Evolutionary conservation across 768 basidiomycete species (phyloP), one percentile per base, ranked within the genome.

Genomic region (Leccinum boreale): DNA sequence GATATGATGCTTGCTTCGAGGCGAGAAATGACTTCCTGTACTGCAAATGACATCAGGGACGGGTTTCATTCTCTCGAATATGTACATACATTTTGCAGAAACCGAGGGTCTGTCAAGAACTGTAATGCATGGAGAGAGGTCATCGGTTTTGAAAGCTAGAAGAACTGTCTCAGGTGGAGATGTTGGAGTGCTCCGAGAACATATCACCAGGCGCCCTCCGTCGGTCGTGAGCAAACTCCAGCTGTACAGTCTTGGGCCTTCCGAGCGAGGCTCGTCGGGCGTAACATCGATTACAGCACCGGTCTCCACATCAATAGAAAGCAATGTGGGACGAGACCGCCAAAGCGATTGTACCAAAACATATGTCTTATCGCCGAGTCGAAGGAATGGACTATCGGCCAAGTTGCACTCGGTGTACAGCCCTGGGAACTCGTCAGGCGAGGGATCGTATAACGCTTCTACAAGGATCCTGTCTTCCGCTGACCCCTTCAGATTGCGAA

Each of bases 201-300:
- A 85, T 17, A 87, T 60, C n/a, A 85, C 62, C 12, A 73, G 74
- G 5, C 61, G 65, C 1, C 60, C 59, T 2, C 78, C 77, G 52
- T 86, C 79, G 0, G 81, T 81, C 12, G 76, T 74, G 36, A 85
- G 73, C 1, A 88, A 65, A n/a, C 63, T 74, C 84, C 84, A 87
- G 54, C 80, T 84, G 56, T 73, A 76, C n/a, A 78, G 59, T 0
- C 65, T 62, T 14, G 63, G 50, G 15, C 53, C 57, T 3, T 55
- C 52, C 7, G 23, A 46, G 6, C 8, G 11, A 8, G 15, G 36
- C 11, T 15, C 19, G 3, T 52, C 39, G n/a, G 67, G 65, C 9
- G 65, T 71, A 8, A 60, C 31, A 47, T 83, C 75, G 28, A 52
- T 62, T 1, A 85, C 74, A 0, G 53, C 35, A 0, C 85, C 84